Evolutionary conservation across 306 rosid genomes (phyloP), one percentile per base, ranked within the genome.

Genomic region (Sesbania bispinosa): DNA sequence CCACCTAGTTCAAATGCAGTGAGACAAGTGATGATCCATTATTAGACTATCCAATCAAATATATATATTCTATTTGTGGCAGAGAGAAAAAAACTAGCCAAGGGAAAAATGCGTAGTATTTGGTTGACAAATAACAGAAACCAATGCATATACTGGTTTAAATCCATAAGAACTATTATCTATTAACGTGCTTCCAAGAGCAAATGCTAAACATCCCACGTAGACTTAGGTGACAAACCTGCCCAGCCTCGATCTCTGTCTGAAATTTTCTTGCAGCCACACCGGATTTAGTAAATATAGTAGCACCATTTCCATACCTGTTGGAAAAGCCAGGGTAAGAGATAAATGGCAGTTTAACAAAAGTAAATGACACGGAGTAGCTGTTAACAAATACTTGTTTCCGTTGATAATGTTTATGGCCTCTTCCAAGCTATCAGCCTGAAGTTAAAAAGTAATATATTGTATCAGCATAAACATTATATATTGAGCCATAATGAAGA

Each of bases 241-340:
- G 96, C 45, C 96, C 98, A 57, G 94, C 96, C 71, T 92, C 92
- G 6, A 89, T 86, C 71, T 89, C 90, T 0, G 92, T 81, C 80
- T 92, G 96, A 80, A 92, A 89, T 82, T 89, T 88, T 83, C 98
- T 83, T 21, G 98, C 96, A 27, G 94, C 86, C 15, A 83, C 73
- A 5, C 98, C 96, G 36, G 98, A 92, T 52, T 90, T 59, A 7
- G 96, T 92, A 80, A 92, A 92, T 81, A 92, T 92, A 21, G 96
- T 78, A 80, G 98, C 98, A 51, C 96, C 98, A 63, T 92, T 92
- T 21, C 98, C 96, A 30, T 92, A 89, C 75, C 97, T 92, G 81
- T 73, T 51, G 19, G 64, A 30, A 69, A 72, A 46, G 30, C 21
- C 10, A 43, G 52, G n/a, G 47, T 71, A 67, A 45, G 59, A 36